Base-by-base conservation (phyloP, 2,329 filamentous ascomycete genomes). In the Periconia sp. region DNA sequence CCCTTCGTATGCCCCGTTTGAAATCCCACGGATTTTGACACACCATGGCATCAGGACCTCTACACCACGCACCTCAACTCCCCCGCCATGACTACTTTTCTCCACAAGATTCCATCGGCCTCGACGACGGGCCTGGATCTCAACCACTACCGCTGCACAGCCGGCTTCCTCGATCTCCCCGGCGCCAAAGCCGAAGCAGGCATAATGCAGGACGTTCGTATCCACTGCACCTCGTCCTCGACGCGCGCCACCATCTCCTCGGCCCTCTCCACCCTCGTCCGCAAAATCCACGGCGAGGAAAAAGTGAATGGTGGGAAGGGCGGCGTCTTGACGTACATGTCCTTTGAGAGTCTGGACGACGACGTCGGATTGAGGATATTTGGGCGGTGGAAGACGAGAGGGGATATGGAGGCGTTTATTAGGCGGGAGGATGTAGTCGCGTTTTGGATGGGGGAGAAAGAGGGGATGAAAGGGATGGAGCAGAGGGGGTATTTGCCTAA, bases 111-210 rank as follows among this genome's bases (percentile, higher is more conserved):
- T 25, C 54, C 59, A 3, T 40, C 57, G 5, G 46, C 51, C 19
- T 63, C 68, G 54, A 59, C 65, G 8, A 66, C 65, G 7, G 57
- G 61, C 30, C 61, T 70, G 13, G 68, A 71, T 44, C 52, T 71
- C 16, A 56, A 53, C 15, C 63, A 70, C 53, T 71, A 69, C 36
- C 29, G 41, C 16, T 43, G 40, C 36, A 34, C 59, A 8, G 48
- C 51, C 29, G 67, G 68, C 13, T 67, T 66, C 31, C 53, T 69
- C 22, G 66, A 70, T 41, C 45, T 49, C 15, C 38, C 48, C 5
- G 50, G 50, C 18, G 40, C 52, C 29, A 31, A 29, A 35, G 24
- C 32, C 16, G 52, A 57, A 34, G 63, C 57, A 40, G 58, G 42
- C 10, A 50, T 70, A 26, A 67, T 70, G 46, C 58, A 62, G 26